Conservation (phyloP, 441 rosid species). For the Syzygium malaccense region DNA sequence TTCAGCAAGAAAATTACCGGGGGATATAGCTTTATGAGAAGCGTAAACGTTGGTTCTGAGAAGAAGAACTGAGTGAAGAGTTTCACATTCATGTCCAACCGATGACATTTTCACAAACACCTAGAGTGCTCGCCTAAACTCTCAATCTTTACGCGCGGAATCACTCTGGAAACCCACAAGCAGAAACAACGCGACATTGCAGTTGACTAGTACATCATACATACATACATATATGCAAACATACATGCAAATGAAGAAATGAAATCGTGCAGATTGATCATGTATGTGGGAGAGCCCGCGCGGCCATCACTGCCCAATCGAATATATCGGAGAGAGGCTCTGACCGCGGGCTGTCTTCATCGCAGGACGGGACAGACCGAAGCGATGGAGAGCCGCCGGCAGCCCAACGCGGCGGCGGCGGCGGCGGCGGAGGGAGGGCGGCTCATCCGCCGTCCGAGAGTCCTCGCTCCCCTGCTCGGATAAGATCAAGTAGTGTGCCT, state of each 20-base stretch:
- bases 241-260: not conserved
- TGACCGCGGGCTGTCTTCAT: constrained; percentile 14
- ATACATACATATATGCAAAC: not conserved
- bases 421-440: constrained; percentile 4
- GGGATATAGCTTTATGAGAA: not conserved
- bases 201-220: not conserved
- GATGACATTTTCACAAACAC: not conserved
- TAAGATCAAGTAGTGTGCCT: constrained; percentile 11
- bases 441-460: constrained; percentile 1
- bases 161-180: not conserved
- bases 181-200: not conserved
- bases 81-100: not conserved
- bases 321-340: not conserved
- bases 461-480: not conserved
- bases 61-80: not conserved
- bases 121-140: not conserved
- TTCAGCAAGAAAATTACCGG: not conserved
- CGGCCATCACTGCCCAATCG: constrained; percentile 5
- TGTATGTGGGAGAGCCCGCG: constrained; percentile 7
- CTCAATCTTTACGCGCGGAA: not conserved
- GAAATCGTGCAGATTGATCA: not conserved
- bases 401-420: not conserved
- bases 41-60: no score
- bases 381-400: not conserved
- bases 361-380: not conserved